Percentiles rank a stretch among this genome's conserved stretches.
Conservation (phyloP, 1,139 yeast species). For the Lodderomyces oxycetoniae region DNA sequence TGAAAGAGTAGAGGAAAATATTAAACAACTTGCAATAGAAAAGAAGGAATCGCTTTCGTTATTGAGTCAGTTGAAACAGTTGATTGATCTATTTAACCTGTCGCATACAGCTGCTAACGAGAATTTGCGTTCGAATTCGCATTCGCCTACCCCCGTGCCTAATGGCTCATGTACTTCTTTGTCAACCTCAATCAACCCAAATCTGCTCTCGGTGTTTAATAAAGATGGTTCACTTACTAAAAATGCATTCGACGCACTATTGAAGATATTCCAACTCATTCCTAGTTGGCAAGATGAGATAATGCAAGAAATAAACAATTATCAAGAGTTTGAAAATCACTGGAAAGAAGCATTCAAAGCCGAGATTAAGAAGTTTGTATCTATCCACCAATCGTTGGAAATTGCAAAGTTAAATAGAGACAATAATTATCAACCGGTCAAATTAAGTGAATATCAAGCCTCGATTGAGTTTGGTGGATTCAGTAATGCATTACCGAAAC, state of each 20-base stretch:
- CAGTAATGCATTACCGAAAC: conserved; percentile 32
- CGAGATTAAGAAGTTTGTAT: conserved; percentile 31
- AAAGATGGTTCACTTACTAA: conserved; percentile 31
- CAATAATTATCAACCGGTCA: conserved; percentile 29
- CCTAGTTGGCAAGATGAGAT: conserved; percentile 39
- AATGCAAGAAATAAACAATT: conserved; percentile 25
- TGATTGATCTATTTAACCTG: conserved; percentile 27
- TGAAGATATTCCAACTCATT: conserved; percentile 21
- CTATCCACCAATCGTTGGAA: conserved; percentile 30
- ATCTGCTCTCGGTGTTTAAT: conserved; percentile 18
- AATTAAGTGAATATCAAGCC: conserved; percentile 36
- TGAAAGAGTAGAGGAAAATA: conserved; percentile 23
- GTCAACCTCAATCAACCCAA: conserved; percentile 4
- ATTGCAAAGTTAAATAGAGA: conserved; percentile 25
- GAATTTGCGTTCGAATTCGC: conserved; percentile 5
- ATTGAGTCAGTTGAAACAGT: conserved; percentile 22
- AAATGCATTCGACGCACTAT: conserved; percentile 25
- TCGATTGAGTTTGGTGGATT: conserved; percentile 42
- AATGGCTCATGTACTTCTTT: conserved; percentile 7
- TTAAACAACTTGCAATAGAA: conserved; percentile 22
- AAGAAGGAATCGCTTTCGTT: conserved; percentile 22
- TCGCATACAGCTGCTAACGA: conserved; percentile 7
- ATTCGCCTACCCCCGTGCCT: conserved; percentile 9
- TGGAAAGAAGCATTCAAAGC: conserved; percentile 32
- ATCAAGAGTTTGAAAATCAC: conserved; percentile 27